Base-by-base conservation (phyloP, 2,329 filamentous ascomycete species). In the Colletotrichum liaoningense region DNA sequence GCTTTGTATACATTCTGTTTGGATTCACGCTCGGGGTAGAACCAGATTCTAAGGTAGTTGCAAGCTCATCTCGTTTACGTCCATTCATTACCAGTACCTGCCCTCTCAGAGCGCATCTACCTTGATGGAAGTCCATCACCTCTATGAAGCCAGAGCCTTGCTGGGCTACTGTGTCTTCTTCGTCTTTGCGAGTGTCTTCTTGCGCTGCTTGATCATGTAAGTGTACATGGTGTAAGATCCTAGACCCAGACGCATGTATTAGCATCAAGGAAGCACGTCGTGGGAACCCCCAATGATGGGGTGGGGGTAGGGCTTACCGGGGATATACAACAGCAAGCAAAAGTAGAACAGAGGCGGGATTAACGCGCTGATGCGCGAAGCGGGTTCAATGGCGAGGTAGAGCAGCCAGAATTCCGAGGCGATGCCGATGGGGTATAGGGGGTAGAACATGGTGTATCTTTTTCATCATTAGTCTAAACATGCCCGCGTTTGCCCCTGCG, bases 361-460 rank as follows among this genome's bases (percentile, higher is more conserved):
- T 83, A 84, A 76, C 80, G 85, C 78, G 84, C 85, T 76, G 83
- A 85, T 75, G 77, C 84, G 63, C 5, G 78, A 79, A 2, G 91
- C 91, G 2, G 93, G 91, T 11, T 83, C 87, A 62, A 93, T 88
- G 1, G 94, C 91, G 67, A 88, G 86, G 80, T 91, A 94, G 63
- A 98, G 91, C 79, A 98, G 89, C 83, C 89, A 91, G 79, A 93
- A 94, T 87, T 99, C 97, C 83, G 94, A 96, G 52, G 89, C 87
- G 79, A 98, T 98, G 57, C 97, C 97, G 73, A 98, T 81, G 1
- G 97, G 97, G 83, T 99, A 99, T 24, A 99, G 89, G 49, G 98
- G 85, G 78, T 94, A 95, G 84, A 99, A 99, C 8, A 94, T 95
- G 82, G 97, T 98, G 84, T 98, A 95, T 14, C 70, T 73, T 5